Percentiles rank a stretch among this genome's conserved stretches.
Evolutionary conservation across 805 yeast genomes (phyloP).

Genomic region (Yarrowia alimentaria): DNA sequence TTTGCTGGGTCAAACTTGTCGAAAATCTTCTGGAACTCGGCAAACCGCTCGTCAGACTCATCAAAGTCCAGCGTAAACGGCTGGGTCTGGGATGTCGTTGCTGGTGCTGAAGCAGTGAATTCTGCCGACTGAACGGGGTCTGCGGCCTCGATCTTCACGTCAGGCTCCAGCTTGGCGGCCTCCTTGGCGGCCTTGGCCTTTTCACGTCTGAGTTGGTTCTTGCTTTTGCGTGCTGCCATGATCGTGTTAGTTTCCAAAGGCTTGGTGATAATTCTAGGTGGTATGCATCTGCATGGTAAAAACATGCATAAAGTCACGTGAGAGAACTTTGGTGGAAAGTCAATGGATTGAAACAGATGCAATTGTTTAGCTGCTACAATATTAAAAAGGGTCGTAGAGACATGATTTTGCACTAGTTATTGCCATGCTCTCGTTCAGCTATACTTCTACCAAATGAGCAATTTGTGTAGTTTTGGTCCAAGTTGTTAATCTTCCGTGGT

Average conservation of each 20-base stretch:
- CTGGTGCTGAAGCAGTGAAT: neutral
- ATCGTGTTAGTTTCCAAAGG: neutral
- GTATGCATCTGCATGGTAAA: neutral
- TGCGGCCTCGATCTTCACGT: too few species aligned
- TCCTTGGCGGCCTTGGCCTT: constrained; percentile 45
- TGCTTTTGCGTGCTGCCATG: constrained; percentile 41
- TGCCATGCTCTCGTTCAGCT: too few species aligned
- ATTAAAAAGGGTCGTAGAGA: too few species aligned
- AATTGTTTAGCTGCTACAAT: too few species aligned
- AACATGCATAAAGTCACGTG: constrained; percentile 1
- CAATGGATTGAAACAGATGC: too few species aligned
- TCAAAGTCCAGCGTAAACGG: neutral
- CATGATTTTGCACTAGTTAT: too few species aligned
- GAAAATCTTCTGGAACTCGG: constrained; percentile 9
- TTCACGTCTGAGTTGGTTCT: constrained; percentile 43
- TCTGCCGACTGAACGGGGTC: too few species aligned
- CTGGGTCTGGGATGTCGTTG: neutral
- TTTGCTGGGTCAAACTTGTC: constrained; percentile 16
- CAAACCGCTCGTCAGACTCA: constrained; percentile 1
- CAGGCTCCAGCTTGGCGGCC: constrained; percentile 32
- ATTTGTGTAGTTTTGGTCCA: too few species aligned
- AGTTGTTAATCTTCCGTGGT: too few species aligned
- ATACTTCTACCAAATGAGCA: too few species aligned
- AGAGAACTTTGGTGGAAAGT: too few species aligned
- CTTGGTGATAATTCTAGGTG: neutral